Percentiles rank a stretch among this genome's conserved stretches.
phyloP scores from a whole-genome alignment of 768 basidiomycete species.

The Pisolithus sp. region DNA sequence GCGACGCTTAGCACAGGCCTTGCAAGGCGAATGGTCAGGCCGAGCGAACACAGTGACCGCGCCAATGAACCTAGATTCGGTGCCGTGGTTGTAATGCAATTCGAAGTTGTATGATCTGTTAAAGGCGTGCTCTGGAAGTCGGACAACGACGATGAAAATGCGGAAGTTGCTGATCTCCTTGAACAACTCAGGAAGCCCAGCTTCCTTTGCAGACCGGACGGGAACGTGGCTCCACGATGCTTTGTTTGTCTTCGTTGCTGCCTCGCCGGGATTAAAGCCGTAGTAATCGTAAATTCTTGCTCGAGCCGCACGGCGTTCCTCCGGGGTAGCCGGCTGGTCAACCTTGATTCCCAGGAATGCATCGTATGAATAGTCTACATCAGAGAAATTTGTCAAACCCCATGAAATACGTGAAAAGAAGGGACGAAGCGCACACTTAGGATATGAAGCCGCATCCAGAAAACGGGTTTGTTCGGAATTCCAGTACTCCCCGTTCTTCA shows the following conservation, averaged over 20 bases:
- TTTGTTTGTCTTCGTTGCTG: not conserved
- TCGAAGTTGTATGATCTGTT: conserved; percentile 20
- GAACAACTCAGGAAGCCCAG: conserved; percentile 10
- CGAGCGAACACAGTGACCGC: conserved; percentile 18
- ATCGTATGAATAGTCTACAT: conserved; percentile 23
- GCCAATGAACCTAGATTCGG: conserved; percentile 12
- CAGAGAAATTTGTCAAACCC: too few species aligned
- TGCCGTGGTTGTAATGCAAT: conserved; percentile 9
- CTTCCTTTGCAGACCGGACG: conserved; percentile 5
- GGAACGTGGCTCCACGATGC: conserved; percentile 10
- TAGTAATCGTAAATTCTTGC: conserved; percentile 18
- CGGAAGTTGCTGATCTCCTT: conserved; percentile 18
- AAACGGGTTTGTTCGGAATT: conserved; percentile 20
- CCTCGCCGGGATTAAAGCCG: conserved; percentile 14
- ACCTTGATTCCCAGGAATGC: conserved; percentile 21
- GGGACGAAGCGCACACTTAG: conserved; percentile 13
- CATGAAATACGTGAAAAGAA: too few species aligned
- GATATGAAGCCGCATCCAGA: conserved; percentile 10
- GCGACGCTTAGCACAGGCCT: conserved; percentile 19
- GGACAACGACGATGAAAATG: conserved; percentile 19
- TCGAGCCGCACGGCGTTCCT: conserved; percentile 14
- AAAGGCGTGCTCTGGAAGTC: conserved; percentile 20
- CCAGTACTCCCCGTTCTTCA: conserved; percentile 19
- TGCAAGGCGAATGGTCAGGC: conserved; percentile 18
- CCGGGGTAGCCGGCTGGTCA: conserved; percentile 9